Conservation (phyloP, 1,284 basidiomycete species). For the Stygiomarasmius scandens region DNA sequence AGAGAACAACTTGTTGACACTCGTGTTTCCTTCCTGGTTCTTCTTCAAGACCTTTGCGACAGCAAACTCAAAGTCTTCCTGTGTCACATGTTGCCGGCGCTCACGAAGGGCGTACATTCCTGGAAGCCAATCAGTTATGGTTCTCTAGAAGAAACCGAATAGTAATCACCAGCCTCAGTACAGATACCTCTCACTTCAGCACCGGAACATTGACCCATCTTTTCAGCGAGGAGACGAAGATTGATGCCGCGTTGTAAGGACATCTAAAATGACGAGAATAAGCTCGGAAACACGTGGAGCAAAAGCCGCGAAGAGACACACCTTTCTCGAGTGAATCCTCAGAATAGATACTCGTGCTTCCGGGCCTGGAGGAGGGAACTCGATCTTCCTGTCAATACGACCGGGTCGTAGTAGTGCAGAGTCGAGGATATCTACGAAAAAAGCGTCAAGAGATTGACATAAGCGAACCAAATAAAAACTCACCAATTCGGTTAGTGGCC, state of each 20-base stretch:
- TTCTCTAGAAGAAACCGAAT: constrained; percentile 3
- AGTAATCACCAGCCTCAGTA: constrained; percentile 84
- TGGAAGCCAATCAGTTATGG: constrained; percentile 25
- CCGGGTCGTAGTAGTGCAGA: constrained; percentile 93
- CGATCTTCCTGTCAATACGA: constrained; percentile 98
- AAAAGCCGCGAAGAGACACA: constrained; percentile 29
- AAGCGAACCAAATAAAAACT: too few relatives aligned
- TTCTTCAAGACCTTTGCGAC: constrained; percentile 94
- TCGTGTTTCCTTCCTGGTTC: constrained; percentile 89
- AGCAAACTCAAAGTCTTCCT: constrained; percentile 98
- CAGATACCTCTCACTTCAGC: constrained; percentile 98
- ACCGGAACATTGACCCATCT: constrained; percentile 99
- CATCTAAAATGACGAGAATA: constrained; percentile 63
- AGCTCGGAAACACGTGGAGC: not conserved
- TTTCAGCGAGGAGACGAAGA: constrained; percentile 91
- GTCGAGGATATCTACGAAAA: constrained; percentile 84
- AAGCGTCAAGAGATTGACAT: not conserved
- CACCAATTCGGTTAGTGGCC: constrained; percentile 97
- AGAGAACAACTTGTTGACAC: constrained; percentile 88
- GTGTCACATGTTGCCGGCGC: constrained; percentile 93
- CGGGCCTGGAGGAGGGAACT: constrained; percentile 98
- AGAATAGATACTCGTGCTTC: constrained; percentile 97
- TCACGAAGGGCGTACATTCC: constrained; percentile 98
- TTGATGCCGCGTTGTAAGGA: constrained; percentile 98
- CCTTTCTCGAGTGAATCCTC: constrained; percentile 96